phyloP scores from a whole-genome alignment of 495 filamentous ascomycete species.

The Diplogelasinospora grovesii region DNA sequence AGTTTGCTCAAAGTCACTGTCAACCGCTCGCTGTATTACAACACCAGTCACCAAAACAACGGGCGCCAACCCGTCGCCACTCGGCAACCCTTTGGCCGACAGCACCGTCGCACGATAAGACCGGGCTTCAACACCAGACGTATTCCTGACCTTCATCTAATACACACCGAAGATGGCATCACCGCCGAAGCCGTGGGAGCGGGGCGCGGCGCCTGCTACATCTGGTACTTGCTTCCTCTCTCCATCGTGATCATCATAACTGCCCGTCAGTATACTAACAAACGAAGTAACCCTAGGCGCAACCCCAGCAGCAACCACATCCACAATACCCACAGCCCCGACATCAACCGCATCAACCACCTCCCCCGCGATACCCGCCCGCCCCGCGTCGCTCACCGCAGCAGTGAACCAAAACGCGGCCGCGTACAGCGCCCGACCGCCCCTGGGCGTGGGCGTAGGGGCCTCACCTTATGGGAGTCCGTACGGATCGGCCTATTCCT shows the following conservation, averaged over 20 bases:
- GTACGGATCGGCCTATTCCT: conserved; percentile 38
- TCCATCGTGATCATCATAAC: conserved; percentile 6
- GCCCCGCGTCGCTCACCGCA: conserved; percentile 67
- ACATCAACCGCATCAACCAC: conserved; percentile 30
- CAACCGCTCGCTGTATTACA: no score
- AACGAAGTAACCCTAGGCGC: conserved; percentile 15
- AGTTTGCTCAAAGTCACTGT: no score
- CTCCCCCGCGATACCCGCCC: conserved; percentile 70
- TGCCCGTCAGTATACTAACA: conserved; percentile 15
- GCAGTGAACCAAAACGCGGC: conserved; percentile 79
- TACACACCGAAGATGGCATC: conserved; percentile 62
- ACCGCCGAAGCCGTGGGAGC: conserved; percentile 96
- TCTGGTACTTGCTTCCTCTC: conserved; percentile 32
- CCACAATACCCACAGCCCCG: conserved; percentile 21
- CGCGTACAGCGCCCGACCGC: conserved; percentile 63
- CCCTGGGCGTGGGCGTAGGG: conserved; percentile 17
- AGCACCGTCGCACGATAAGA: no score
- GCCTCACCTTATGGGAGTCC: conserved; percentile 49
- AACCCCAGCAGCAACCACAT: conserved; percentile 21
- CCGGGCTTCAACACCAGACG: no score
- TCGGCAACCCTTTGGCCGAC: no score
- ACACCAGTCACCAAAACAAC: no score
- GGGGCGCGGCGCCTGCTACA: conserved; percentile 55
- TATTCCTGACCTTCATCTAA: no score
- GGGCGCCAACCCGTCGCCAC: no score